phyloP scores from a whole-genome alignment of 352 stramenopile genomes.

The Pythium rishiriense region DNA sequence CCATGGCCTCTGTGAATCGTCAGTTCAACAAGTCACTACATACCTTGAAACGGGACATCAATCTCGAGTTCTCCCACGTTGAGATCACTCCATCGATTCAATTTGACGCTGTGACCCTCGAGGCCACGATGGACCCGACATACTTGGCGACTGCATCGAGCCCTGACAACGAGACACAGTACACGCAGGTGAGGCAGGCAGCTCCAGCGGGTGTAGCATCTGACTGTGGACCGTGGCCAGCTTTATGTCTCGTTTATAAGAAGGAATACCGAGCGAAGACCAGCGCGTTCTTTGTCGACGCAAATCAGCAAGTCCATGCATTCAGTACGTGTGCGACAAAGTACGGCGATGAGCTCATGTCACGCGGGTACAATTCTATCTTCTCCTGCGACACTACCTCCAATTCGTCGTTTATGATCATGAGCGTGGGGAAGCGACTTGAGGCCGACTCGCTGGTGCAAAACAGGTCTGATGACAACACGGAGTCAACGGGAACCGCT shows the following conservation, averaged over 20 bases:
- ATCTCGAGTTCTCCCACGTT: conserved; percentile 5
- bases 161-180: not conserved
- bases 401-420: not conserved
- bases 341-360: not conserved
- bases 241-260: too few relatives aligned
- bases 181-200: not conserved
- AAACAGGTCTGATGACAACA: not conserved
- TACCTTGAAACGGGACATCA: not conserved
- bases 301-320: too few relatives aligned
- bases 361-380: not conserved
- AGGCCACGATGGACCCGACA: conserved; percentile 5
- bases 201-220: too few relatives aligned
- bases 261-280: too few relatives aligned
- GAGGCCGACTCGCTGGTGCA: conserved; percentile 9
- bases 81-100: conserved; percentile 1
- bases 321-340: not conserved
- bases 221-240: too few relatives aligned
- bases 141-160: not conserved
- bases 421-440: conserved; percentile 16
- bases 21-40: conserved; percentile 1
- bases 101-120: conserved; percentile 16
- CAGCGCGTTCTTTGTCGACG: too few relatives aligned
- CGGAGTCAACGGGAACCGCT: not conserved
- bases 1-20: not conserved
- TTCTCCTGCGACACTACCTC: not conserved